Percentiles rank a stretch among this genome's conserved stretches.
These are phyloP conservation scores for Claviceps cyperi DNA, from an alignment of 2,329 filamentous ascomycete species.

Conservation along the genomic window DNA sequence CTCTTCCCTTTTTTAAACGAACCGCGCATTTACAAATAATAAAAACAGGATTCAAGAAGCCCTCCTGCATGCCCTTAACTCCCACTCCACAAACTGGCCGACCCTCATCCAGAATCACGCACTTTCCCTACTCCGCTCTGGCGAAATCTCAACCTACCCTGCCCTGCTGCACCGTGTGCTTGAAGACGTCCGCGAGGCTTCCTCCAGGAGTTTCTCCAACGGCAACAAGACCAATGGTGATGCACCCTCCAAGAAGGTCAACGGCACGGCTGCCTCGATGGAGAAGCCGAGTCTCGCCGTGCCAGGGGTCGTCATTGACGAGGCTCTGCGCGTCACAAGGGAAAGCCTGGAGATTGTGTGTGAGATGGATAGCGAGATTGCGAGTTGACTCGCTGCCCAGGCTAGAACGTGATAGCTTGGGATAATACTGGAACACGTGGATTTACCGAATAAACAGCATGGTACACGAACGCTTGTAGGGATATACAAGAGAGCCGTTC, in stretches of 20 bases:
- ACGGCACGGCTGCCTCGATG: constrained; percentile 11
- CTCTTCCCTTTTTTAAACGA: not conserved
- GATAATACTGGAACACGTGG: not conserved
- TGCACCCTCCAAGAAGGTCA: constrained; percentile 10
- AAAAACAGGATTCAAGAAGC: constrained; percentile 44
- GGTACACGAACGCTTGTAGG: not conserved
- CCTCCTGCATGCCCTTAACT: constrained; percentile 46
- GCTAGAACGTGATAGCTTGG: not conserved
- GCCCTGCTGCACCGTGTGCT: constrained; percentile 45
- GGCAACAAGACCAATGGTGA: constrained; percentile 24
- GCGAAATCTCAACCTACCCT: constrained; percentile 45
- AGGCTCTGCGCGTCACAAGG: constrained; percentile 44
- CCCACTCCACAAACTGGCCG: constrained; percentile 47
- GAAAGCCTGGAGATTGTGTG: constrained; percentile 41
- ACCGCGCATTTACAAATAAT: not conserved
- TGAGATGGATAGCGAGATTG: constrained; percentile 20
- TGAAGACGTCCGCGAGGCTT: constrained; percentile 43
- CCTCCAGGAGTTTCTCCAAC: constrained; percentile 15
- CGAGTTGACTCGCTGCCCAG: constrained; percentile 5
- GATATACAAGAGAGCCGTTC: not conserved
- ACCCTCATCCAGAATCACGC: constrained; percentile 45
- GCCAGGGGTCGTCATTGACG: constrained; percentile 44
- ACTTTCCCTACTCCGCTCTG: constrained; percentile 43
- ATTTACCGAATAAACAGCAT: not conserved
- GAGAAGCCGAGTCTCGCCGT: constrained; percentile 33